These are phyloP conservation scores for Colletotrichum orbiculare DNA, from an alignment of 2,329 filamentous ascomycete genomes.

Conservation along the genomic window DNA sequence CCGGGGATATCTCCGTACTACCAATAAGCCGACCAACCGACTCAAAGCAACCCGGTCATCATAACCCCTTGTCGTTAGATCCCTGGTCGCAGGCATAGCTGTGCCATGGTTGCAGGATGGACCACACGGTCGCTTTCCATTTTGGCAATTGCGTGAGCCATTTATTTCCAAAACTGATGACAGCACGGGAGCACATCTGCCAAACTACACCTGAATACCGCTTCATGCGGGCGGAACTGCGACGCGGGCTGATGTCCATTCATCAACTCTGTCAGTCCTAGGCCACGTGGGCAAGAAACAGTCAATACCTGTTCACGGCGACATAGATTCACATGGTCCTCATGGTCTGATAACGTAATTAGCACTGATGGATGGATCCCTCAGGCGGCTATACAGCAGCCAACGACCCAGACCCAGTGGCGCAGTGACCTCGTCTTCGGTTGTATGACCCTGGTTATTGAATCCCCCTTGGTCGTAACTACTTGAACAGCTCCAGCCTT, in stretches of 20 bases:
- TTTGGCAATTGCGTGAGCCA: background rate
- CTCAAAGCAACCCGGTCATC: background rate
- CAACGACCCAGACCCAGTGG: background rate
- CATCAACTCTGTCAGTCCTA: background rate
- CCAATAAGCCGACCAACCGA: conserved; percentile 9
- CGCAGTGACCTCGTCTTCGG: conserved; percentile 3
- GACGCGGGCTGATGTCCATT: no score
- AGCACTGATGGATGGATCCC: background rate
- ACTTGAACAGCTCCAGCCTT: background rate
- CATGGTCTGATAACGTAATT: conserved; percentile 1
- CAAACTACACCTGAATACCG: conserved; percentile 10
- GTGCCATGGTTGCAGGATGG: conserved; percentile 13
- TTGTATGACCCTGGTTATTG: background rate
- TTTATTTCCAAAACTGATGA: background rate
- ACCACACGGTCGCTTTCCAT: background rate
- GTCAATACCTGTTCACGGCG: background rate
- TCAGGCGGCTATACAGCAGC: background rate
- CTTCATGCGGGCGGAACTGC: background rate
- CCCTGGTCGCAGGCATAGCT: conserved; percentile 24
- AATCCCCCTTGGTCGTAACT: conserved; percentile 1
- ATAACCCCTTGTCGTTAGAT: conserved; percentile 15
- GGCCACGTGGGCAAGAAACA: background rate
- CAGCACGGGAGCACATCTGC: background rate
- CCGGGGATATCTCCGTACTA: conserved; percentile 16
- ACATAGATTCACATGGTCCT: background rate